phyloP scores from a whole-genome alignment of 177 flowering plant genomes.

The Vitis hybrid region DNA sequence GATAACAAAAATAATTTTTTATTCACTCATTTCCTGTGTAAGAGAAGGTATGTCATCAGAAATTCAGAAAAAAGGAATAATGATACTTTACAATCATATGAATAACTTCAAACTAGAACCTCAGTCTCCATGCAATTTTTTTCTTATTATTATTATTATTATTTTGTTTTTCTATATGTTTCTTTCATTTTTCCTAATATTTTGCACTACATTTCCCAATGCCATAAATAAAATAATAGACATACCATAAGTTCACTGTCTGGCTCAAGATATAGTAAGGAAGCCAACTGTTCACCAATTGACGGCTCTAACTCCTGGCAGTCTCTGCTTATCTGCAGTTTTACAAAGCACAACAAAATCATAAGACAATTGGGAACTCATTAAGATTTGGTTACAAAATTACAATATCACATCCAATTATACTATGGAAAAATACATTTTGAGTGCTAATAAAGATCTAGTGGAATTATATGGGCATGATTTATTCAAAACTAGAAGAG shows the following conservation, averaged over 20 bases:
- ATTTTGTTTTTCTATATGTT: neutral
- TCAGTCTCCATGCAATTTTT: no score
- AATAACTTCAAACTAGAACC: no score
- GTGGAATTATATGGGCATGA: no score
- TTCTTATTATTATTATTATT: no score
- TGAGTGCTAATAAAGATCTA: no score
- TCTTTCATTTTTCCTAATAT: neutral
- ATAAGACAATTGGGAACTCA: neutral
- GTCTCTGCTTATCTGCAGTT: conserved; percentile 90
- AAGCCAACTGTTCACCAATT: conserved; percentile 93
- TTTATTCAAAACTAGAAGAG: no score
- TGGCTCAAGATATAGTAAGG: conserved; percentile 94
- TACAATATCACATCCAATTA: neutral
- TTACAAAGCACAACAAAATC: conserved; percentile 6
- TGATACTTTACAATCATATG: no score
- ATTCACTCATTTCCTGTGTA: no score
- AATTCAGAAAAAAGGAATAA: no score
- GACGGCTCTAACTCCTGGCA: conserved; percentile 97
- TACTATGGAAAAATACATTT: neutral
- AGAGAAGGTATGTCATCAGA: no score
- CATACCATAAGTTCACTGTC: conserved; percentile 99
- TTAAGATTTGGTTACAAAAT: neutral
- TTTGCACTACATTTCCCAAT: neutral
- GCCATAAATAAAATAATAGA: conserved; percentile 1
- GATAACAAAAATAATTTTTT: no score